Evolutionary conservation across 805 yeast species (phyloP).

Genomic region (Kregervanrija delftensis): DNA sequence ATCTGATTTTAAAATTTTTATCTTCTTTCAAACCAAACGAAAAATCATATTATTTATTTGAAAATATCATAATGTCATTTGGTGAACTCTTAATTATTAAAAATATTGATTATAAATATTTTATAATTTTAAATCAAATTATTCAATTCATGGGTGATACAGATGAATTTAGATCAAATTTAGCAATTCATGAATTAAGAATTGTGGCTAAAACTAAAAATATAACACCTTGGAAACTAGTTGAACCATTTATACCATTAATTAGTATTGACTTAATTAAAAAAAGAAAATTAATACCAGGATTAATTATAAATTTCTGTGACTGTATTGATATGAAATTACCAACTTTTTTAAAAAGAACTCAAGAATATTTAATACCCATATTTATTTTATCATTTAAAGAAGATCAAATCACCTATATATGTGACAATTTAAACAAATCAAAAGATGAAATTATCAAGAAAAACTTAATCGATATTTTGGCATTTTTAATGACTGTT

Average conservation of each 20-base stretch:
- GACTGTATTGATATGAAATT: conserved; percentile 58
- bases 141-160: conserved; percentile 59
- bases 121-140: conserved; percentile 56
- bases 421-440: conserved; percentile 46
- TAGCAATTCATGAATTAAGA: conserved; percentile 60
- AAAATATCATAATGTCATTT: conserved; percentile 55
- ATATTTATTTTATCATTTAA: conserved; percentile 61
- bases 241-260: conserved; percentile 73
- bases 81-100: conserved; percentile 57
- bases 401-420: conserved; percentile 53
- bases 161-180: conserved; percentile 58
- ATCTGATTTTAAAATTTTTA: conserved; percentile 35
- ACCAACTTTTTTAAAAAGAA: conserved; percentile 57
- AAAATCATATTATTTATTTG: conserved; percentile 37
- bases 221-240: conserved; percentile 69
- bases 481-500: conserved; percentile 53
- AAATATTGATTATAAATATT: conserved; percentile 56
- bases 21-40: conserved; percentile 34
- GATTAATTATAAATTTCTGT: conserved; percentile 52
- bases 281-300: conserved; percentile 40
- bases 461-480: conserved; percentile 41
- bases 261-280: conserved; percentile 59
- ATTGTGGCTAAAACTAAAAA: conserved; percentile 49
- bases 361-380: conserved; percentile 72
- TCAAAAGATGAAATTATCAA: conserved; percentile 42